Base-by-base conservation (phyloP, 2,329 filamentous ascomycete genomes). In the Penicillium sp. region DNA sequence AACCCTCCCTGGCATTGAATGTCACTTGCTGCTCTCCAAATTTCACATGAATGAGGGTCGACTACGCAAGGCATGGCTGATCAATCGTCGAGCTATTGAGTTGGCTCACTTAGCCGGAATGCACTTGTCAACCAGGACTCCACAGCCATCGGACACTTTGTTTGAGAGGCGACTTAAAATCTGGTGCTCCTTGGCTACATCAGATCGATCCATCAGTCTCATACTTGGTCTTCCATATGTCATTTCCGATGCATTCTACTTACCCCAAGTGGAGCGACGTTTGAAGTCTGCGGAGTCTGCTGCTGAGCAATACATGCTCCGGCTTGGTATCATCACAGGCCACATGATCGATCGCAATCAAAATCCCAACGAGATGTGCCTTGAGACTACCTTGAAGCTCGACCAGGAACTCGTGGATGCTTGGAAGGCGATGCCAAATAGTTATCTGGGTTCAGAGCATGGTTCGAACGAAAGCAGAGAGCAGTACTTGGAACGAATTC, bases 21-120 rank as follows among this genome's bases (percentile, higher is more conserved):
- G 78, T 48, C 73, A 81, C 41, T 69, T 79, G 47, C 65, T 85
- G 12, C 73, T 79, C 40, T 73, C 76, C 12, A 84, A 83, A 62
- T 77, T 81, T 57, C 80, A 82, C 57, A 70, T 82, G 49, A 81
- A 83, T 54, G 78, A 82, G 57, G 83, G 83, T 2, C 78, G 80
- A 41, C 82, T 83, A 11, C 77, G 81, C 33, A 76, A 79, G 58
- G 78, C 80, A 1, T 86, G 83, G 83, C 70, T 82, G 5, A 67
- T 76, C 8, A 75, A 75, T 40, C 77, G 82, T 12, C 75, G 78
- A 40, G 82, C 77, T 3, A 70, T 85, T 37, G 79, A 79, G 61
- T 78, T 80, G 55, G 77, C 77, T 6, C 75, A 84, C 56, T 69
- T 85, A 1, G 77, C 82, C 1, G 80, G 82, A 58, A 73, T 77